phyloP scores from a whole-genome alignment of 805 yeast genomes.

The Yamadazyma kitorensis region DNA sequence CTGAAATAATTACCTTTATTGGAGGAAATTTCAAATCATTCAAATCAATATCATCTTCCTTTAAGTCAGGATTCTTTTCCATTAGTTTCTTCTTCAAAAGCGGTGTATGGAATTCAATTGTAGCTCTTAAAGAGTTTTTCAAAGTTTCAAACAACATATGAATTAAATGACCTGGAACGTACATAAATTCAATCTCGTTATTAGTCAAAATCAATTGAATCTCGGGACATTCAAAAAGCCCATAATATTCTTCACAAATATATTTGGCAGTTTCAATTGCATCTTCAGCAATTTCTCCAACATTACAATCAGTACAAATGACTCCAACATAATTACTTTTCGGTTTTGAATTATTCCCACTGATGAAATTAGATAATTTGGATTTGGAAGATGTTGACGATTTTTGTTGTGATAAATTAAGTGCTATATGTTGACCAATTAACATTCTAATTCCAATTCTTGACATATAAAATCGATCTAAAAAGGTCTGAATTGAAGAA shows the following conservation, averaged over 20 bases:
- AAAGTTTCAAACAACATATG: conserved; percentile 89
- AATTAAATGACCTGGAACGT: conserved; percentile 88
- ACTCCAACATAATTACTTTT: conserved; percentile 78
- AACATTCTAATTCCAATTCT: conserved; percentile 91
- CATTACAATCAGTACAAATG: conserved; percentile 80
- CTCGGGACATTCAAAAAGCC: conserved; percentile 80
- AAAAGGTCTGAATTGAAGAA: conserved; percentile 71
- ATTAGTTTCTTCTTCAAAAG: conserved; percentile 37
- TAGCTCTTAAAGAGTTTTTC: conserved; percentile 84
- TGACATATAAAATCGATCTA: conserved; percentile 86
- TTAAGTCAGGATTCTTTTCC: conserved; percentile 40
- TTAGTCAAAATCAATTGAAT: conserved; percentile 75
- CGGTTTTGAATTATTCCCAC: conserved; percentile 20
- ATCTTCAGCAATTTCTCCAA: conserved; percentile 77
- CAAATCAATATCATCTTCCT: conserved; percentile 38
- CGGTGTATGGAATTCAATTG: conserved; percentile 74
- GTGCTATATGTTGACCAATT: conserved; percentile 90
- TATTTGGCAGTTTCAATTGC: conserved; percentile 89
- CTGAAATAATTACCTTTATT: conserved; percentile 80
- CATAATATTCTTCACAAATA: conserved; percentile 89
- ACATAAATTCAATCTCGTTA: conserved; percentile 74
- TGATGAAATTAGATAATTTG: conserved; percentile 32
- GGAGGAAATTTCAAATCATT: conserved; percentile 77
- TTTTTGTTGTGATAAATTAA: conserved; percentile 60
- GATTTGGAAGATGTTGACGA: conserved; percentile 41